A percentile compares a stretch with the other conserved stretches of the same genome.
These are phyloP conservation scores for Xylaria sp. DNA, from an alignment of 2,329 filamentous ascomycete species.

Conservation along the genomic window DNA sequence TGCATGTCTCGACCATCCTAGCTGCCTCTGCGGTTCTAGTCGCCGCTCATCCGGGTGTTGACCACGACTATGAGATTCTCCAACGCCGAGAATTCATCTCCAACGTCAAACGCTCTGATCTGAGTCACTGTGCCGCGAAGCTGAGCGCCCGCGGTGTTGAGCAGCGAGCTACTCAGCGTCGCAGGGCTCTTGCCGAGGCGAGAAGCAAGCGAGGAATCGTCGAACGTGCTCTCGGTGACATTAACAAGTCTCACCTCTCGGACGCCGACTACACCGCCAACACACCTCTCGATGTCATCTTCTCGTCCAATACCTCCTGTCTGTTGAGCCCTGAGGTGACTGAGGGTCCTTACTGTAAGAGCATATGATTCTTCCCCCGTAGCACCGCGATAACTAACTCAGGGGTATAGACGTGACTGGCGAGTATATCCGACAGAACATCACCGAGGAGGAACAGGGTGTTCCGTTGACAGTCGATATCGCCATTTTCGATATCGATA, in stretches of 20 bases:
- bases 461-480: constrained; percentile 27
- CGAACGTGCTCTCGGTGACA: constrained; percentile 1
- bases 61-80: not conserved
- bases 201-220: not conserved
- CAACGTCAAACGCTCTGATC: constrained; percentile 1
- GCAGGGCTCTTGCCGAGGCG: not conserved
- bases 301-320: constrained; percentile 6
- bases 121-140: constrained; percentile 8
- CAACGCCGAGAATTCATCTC: constrained; percentile 6
- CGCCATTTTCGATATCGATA: constrained; percentile 30
- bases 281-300: constrained; percentile 1
- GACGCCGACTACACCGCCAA: not conserved
- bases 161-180: not conserved
- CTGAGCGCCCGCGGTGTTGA: not conserved
- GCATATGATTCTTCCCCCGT: not conserved
- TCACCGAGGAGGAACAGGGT: constrained; percentile 25
- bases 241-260: constrained; percentile 6
- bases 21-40: not conserved
- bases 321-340: constrained; percentile 40
- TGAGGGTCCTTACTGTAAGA: constrained; percentile 30
- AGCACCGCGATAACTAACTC: not conserved
- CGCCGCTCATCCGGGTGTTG: constrained; percentile 1
- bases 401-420: constrained; percentile 24
- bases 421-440: constrained; percentile 29
- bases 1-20: constrained; percentile 2